These are phyloP conservation scores for Moricandia arvensis DNA, from an alignment of 345 rosid genomes.

Conservation along the genomic window DNA sequence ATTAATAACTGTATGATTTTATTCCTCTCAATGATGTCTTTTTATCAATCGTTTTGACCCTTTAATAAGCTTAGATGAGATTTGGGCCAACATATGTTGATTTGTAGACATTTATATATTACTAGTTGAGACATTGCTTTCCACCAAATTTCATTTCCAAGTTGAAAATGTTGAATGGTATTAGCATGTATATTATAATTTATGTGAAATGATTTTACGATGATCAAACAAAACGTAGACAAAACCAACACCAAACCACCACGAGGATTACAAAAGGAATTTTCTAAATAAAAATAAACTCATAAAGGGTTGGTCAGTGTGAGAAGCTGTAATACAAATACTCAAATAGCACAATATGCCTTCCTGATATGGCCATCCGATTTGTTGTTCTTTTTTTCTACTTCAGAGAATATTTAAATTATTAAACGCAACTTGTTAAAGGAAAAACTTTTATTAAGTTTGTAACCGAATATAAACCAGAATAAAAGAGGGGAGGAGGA, in stretches of 20 bases:
- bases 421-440: background rate
- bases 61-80: slow-evolving; percentile 17
- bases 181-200: background rate
- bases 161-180: background rate
- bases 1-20: slow-evolving; percentile 11
- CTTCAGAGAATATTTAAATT: background rate
- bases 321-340: slow-evolving; percentile 8
- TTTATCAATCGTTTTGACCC: slow-evolving; percentile 16
- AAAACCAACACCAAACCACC: slow-evolving; percentile 24
- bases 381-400: background rate
- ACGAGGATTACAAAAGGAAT: background rate
- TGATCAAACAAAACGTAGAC: slow-evolving; percentile 16
- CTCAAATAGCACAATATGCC: background rate
- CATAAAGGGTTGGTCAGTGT: slow-evolving; percentile 15
- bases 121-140: slow-evolving; percentile 34
- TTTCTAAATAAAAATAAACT: background rate
- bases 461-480: slow-evolving; percentile 1
- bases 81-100: slow-evolving; percentile 25
- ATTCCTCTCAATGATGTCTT: background rate
- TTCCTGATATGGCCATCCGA: background rate
- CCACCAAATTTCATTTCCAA: slow-evolving; percentile 22
- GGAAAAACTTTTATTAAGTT: background rate
- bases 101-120: slow-evolving; percentile 23
- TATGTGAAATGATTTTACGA: background rate
- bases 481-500: background rate